Percentiles rank a stretch among this genome's conserved stretches.
phyloP scores from a whole-genome alignment of 371 early-diverging fungal genomes.

The Mortierella sp. region DNA sequence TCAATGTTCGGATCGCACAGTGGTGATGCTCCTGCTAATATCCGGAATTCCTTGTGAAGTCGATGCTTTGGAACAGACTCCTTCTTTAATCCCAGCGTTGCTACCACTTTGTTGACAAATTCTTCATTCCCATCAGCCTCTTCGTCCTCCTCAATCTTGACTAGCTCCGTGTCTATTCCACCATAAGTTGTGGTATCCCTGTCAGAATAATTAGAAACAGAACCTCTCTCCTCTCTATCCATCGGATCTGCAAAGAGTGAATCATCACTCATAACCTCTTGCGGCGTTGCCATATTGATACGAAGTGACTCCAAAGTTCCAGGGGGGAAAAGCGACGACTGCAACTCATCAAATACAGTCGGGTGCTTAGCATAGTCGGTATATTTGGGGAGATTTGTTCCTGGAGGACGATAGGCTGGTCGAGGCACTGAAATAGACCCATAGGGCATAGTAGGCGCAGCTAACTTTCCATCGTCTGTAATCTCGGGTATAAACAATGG shows the following conservation, averaged over 20 bases:
- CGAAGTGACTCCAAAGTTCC: conserved; percentile 44
- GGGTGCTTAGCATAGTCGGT: conserved; percentile 45
- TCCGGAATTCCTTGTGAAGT: conserved; percentile 21
- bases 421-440: conserved; percentile 31
- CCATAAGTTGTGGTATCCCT: neutral
- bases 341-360: conserved; percentile 43
- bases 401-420: conserved; percentile 41
- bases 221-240: neutral
- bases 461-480: conserved; percentile 25
- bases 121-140: conserved; percentile 11
- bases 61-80: conserved; percentile 15
- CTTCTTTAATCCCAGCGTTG: conserved; percentile 15
- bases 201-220: neutral
- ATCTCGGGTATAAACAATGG: conserved; percentile 33
- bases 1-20: conserved; percentile 41
- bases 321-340: conserved; percentile 47
- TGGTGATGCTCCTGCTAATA: conserved; percentile 16
- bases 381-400: conserved; percentile 33
- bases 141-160: conserved; percentile 1
- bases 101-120: conserved; percentile 6
- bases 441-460: conserved; percentile 10
- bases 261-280: conserved; percentile 45
- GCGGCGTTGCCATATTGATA: conserved; percentile 46
- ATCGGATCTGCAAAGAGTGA: conserved; percentile 32
- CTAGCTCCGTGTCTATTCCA: neutral